phyloP scores from a whole-genome alignment of 495 filamentous ascomycete genomes.

The Monascus purpureus region DNA sequence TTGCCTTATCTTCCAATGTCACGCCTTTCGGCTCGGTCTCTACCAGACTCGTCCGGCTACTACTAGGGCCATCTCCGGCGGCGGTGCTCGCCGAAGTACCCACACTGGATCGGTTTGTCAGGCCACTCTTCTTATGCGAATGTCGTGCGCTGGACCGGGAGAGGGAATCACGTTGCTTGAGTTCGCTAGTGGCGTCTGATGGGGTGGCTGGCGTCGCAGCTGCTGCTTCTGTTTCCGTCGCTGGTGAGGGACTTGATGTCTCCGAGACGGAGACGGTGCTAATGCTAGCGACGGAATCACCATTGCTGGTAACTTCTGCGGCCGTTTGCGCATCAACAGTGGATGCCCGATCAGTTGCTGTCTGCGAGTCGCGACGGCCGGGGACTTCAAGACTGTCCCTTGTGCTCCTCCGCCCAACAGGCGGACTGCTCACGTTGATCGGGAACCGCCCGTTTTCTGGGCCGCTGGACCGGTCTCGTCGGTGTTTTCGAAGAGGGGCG shows the following conservation, averaged over 20 bases:
- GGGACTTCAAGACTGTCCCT: conserved; percentile 54
- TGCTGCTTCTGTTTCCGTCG: conserved; percentile 21
- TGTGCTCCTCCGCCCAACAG: conserved; percentile 32
- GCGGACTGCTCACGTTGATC: conserved; percentile 51
- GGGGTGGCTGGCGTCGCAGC: conserved; percentile 21
- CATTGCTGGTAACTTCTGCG: conserved; percentile 20
- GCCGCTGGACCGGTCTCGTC: conserved; percentile 71
- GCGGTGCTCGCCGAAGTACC: conserved; percentile 13
- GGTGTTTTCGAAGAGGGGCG: conserved; percentile 46
- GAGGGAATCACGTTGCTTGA: conserved; percentile 36
- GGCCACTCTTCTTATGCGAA: conserved; percentile 26
- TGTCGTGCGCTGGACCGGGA: conserved; percentile 19
- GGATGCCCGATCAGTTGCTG: conserved; percentile 13
- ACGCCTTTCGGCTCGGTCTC: conserved; percentile 48
- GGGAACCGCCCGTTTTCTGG: conserved; percentile 67
- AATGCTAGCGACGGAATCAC: conserved; percentile 15
- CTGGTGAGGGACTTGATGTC: conserved; percentile 19
- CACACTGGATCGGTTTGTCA: conserved; percentile 32
- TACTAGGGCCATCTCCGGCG: conserved; percentile 19
- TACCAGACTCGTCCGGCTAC: conserved; percentile 32
- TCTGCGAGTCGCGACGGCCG: conserved; percentile 16
- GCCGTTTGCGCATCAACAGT: conserved; percentile 14
- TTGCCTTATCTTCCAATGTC: conserved; percentile 67
- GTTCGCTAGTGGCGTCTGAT: conserved; percentile 9
- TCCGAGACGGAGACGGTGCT: conserved; percentile 18